Base-by-base conservation (phyloP, 257 asterid species). In the Marsdenia floribunda region DNA sequence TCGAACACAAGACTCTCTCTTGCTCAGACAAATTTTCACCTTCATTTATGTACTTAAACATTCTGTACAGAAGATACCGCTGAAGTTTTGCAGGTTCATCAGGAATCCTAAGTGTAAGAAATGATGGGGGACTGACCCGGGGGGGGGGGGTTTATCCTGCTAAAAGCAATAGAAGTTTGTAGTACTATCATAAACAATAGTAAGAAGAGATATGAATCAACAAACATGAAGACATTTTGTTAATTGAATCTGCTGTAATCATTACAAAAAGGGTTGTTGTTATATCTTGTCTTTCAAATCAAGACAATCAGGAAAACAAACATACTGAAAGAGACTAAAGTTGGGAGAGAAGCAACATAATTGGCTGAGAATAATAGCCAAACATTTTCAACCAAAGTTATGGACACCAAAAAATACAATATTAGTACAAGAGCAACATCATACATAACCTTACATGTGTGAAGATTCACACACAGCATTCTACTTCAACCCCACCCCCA, bases 401-500 rank as follows among this genome's bases (percentile, higher is more conserved):
- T 40, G 72, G 55, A 4, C 6, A 66, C 22, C 8, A 42, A 42
- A 42, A 66, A 40, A 40, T 38, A 38, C 71, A 40, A 9, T 12
- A 60, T 40, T 50, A 44, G 49, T 44, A 44, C 49, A 44, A 44
- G 49, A 54, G 5, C 26, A 55, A 59, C 4, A 16, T 33, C 13
- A 33, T 44, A 44, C 6, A 2, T 61, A 33, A 14, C 50, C 72
- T 46, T n/a, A 22, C 35, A 40, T 16, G 14, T 2, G 74, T 70
- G 74, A 70, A 29, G 63, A 70, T 70, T 70, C 74, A 70, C 74
- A 50, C 74, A 70, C 74, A 50, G 24, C 72, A 68, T 68, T 52
- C 21, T 46, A 68, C 47, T 49, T 50, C 58, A 66, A 37, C 50
- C 52, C 53, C 4, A 47, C 14, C 44, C 49, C 2, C 46, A 8